phyloP scores from a whole-genome alignment of 148 eudicot species.

The Fagopyrum homotropicum region DNA sequence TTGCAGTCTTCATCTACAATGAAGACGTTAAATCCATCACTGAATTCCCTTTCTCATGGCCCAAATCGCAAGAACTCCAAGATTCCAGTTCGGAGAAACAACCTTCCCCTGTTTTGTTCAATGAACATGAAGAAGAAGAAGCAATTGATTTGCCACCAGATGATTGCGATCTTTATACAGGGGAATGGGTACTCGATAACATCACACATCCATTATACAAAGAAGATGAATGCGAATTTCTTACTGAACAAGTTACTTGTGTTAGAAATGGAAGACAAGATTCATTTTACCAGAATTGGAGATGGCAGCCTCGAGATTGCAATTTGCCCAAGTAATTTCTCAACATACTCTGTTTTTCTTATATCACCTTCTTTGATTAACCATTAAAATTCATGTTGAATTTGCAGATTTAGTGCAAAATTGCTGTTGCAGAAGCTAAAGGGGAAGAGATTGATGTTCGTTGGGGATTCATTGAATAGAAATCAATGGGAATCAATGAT shows the following conservation, averaged over 20 bases:
- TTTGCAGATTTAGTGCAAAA: slow-evolving; percentile 59
- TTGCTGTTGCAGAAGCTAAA: slow-evolving; percentile 77
- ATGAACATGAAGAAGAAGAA: slow-evolving; percentile 31
- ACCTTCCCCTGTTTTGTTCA: background rate
- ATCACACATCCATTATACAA: slow-evolving; percentile 57
- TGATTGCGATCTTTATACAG: slow-evolving; percentile 73
- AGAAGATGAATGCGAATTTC: slow-evolving; percentile 72
- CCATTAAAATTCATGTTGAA: background rate
- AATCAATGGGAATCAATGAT: slow-evolving; percentile 99
- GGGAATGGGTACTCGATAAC: slow-evolving; percentile 86
- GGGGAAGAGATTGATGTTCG: slow-evolving; percentile 91
- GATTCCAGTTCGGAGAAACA: slow-evolving; percentile 17
- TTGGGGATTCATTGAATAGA: slow-evolving; percentile 88
- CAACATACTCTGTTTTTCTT: background rate
- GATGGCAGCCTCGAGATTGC: slow-evolving; percentile 93
- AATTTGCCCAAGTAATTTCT: slow-evolving; percentile 62
- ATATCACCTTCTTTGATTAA: background rate
- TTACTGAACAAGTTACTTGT: slow-evolving; percentile 85
- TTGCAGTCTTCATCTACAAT: slow-evolving; percentile 82
- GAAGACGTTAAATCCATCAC: slow-evolving; percentile 84
- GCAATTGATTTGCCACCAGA: slow-evolving; percentile 55
- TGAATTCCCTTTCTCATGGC: slow-evolving; percentile 67
- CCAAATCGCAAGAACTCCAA: slow-evolving; percentile 31
- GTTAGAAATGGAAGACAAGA: slow-evolving; percentile 80
- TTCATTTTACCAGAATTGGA: slow-evolving; percentile 73